Evolutionary conservation across 1,139 yeast species (phyloP).

Genomic region (Sugiyamaella japonica): DNA sequence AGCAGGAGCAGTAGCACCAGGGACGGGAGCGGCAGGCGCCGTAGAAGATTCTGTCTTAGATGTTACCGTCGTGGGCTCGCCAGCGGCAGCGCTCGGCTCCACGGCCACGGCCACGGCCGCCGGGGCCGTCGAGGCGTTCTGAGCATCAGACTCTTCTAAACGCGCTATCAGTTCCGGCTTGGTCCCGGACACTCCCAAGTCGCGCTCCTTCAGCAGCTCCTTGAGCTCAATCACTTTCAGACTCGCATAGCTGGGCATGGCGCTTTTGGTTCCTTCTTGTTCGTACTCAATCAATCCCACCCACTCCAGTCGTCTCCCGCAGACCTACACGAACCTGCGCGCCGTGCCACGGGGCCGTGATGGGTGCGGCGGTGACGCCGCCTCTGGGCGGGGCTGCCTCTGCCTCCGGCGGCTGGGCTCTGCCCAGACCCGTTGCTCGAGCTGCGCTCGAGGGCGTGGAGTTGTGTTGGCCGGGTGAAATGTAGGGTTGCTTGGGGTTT

Average conservation of each 20-base stretch:
- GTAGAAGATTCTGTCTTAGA: slow-evolving; percentile 17
- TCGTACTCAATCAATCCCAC: background rate
- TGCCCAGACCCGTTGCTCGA: too few relatives aligned
- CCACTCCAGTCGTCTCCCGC: too few relatives aligned
- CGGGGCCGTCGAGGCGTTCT: too few relatives aligned
- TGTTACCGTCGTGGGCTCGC: background rate
- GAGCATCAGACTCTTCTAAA: slow-evolving; percentile 43
- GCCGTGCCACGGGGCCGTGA: too few relatives aligned
- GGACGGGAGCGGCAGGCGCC: background rate
- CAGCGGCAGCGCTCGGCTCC: slow-evolving; percentile 2
- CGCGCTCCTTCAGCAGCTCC: slow-evolving; percentile 67
- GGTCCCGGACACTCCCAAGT: slow-evolving; percentile 73
- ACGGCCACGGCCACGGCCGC: too few relatives aligned
- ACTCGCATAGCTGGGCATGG: slow-evolving; percentile 59
- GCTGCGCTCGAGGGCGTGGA: too few relatives aligned
- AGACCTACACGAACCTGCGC: too few relatives aligned
- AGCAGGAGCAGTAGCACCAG: background rate
- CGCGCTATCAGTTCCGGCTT: slow-evolving; percentile 81
- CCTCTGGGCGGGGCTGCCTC: too few relatives aligned
- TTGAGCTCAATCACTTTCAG: slow-evolving; percentile 85
- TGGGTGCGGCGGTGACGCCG: too few relatives aligned
- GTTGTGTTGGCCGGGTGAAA: background rate
- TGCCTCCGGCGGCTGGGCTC: too few relatives aligned
- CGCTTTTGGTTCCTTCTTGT: background rate
- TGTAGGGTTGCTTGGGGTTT: background rate